Evolutionary conservation across 169 alveolate species (phyloP).

Genomic region (Babesia ovis): DNA sequence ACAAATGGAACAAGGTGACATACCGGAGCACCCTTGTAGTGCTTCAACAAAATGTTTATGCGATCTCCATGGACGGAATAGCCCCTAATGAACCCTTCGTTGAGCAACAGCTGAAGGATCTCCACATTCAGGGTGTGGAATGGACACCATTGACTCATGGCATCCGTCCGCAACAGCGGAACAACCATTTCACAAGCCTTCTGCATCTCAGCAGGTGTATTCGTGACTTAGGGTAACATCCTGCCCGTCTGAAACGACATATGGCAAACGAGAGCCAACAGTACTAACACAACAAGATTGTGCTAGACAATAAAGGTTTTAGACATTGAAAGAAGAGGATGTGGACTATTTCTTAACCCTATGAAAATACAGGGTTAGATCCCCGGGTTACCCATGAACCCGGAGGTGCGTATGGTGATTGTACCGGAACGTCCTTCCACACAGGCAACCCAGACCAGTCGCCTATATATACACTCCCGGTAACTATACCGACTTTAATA

Average conservation of each 20-base stretch:
- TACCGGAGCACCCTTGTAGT: slow-evolving; percentile 83
- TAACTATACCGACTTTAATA: no score
- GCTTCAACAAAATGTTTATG: slow-evolving; percentile 83
- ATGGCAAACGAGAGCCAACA: neutral
- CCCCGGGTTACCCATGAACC: neutral
- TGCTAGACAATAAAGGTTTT: no score
- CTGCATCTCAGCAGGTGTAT: slow-evolving; percentile 73
- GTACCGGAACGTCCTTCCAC: slow-evolving; percentile 11
- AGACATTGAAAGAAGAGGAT: no score
- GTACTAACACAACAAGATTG: no score
- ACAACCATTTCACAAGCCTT: slow-evolving; percentile 88
- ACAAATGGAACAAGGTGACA: neutral
- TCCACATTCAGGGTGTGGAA: slow-evolving; percentile 82
- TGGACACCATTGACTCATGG: slow-evolving; percentile 80
- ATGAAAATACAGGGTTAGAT: no score
- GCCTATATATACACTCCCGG: neutral
- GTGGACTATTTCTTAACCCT: no score
- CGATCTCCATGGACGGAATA: slow-evolving; percentile 85
- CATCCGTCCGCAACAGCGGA: slow-evolving; percentile 81
- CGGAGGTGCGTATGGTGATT: neutral
- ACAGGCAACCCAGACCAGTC: neutral
- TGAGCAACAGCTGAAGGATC: slow-evolving; percentile 79
- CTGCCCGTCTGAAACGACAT: neutral
- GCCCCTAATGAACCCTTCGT: slow-evolving; percentile 87
- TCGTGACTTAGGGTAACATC: neutral